These are phyloP conservation scores for Claviceps sp. DNA, from an alignment of 2,329 filamentous ascomycete genomes.

Conservation along the genomic window DNA sequence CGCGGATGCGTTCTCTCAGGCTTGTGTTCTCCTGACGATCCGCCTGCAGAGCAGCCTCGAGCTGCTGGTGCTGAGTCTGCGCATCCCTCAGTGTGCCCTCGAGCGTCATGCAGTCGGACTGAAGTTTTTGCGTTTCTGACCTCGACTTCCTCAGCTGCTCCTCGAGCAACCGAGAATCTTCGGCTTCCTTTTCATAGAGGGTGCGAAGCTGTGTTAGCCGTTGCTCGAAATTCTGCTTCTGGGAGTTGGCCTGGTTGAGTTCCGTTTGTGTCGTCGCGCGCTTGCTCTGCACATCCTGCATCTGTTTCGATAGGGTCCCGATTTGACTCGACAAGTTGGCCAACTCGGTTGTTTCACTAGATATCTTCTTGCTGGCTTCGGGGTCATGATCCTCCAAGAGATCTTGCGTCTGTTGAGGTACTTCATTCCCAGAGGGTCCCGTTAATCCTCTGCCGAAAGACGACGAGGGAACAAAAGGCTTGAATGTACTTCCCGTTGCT, in stretches of 20 bases:
- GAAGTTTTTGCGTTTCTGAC: constrained; percentile 71
- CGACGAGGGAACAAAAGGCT: constrained; percentile 84
- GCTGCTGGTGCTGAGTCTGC: constrained; percentile 67
- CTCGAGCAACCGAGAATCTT: constrained; percentile 71
- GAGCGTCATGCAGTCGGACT: constrained; percentile 70
- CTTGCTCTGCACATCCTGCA: constrained; percentile 83
- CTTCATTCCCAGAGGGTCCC: constrained; percentile 60
- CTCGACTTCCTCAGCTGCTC: constrained; percentile 66
- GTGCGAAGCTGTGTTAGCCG: constrained; percentile 74
- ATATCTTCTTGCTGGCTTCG: constrained; percentile 77
- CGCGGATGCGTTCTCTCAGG: constrained; percentile 77
- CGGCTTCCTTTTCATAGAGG: constrained; percentile 87
- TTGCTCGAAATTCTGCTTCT: constrained; percentile 88
- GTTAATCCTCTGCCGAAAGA: constrained; percentile 78
- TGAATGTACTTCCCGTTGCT: constrained; percentile 48
- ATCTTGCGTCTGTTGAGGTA: constrained; percentile 49
- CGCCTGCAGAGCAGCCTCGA: constrained; percentile 59
- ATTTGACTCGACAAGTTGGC: constrained; percentile 96
- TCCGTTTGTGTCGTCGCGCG: constrained; percentile 68
- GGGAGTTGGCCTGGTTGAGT: constrained; percentile 63
- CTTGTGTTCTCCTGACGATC: constrained; percentile 80
- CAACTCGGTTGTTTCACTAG: constrained; percentile 78
- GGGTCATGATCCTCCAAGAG: constrained; percentile 83
- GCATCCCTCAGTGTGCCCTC: constrained; percentile 73
- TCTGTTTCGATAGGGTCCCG: constrained; percentile 78